Evolutionary conservation across 1,284 basidiomycete species (phyloP), one percentile per base, ranked within the genome.

Genomic region (Ustilago crameri): DNA sequence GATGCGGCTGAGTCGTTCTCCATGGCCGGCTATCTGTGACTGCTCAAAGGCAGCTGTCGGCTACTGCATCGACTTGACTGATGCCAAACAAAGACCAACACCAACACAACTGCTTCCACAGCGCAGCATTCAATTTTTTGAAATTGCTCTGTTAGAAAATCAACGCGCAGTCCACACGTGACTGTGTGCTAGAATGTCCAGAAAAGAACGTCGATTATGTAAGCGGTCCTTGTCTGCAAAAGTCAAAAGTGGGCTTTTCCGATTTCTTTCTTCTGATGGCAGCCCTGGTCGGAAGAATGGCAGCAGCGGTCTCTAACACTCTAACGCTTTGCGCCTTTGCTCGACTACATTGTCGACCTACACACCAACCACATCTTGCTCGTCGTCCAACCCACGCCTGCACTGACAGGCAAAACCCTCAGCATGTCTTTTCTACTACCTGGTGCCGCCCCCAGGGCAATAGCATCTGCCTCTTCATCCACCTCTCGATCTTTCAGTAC

Each of bases 401-500:
- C 37, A 9, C 24, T 23, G 27, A 43, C 22, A n/a, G 9, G 18
- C 37, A 40, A 7, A 7, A n/a, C 8, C 40, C 8, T 7, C 10
- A 43, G 8, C 3, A 68, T 68, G 65, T 62, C 54, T 30, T 48
- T 54, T 3, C 50, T 68, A 4, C 37, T 60, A 3, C 50, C 58
- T 30, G 43, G 47, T 5, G 43, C 40, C 2, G 54, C 48, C 20
- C 26, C 35, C 5, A 41, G 58, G 30, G 58, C 50, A 20, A 43
- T 67, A 17, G 52, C 58, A 10, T 53, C 51, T 9, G 52, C 58
- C 26, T 63, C 59, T 12, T 44, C 55, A 14, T 62, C 55, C n/a
- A 35, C 51, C 34, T 51, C 51, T 23, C 68, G 68, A 49, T 46
- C 49, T 17, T 71, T 76, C 46, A 62, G 61, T 58, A 69, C 68